Conservation (phyloP, 108 stramenopile genomes). For the Nitzschia sp. region DNA sequence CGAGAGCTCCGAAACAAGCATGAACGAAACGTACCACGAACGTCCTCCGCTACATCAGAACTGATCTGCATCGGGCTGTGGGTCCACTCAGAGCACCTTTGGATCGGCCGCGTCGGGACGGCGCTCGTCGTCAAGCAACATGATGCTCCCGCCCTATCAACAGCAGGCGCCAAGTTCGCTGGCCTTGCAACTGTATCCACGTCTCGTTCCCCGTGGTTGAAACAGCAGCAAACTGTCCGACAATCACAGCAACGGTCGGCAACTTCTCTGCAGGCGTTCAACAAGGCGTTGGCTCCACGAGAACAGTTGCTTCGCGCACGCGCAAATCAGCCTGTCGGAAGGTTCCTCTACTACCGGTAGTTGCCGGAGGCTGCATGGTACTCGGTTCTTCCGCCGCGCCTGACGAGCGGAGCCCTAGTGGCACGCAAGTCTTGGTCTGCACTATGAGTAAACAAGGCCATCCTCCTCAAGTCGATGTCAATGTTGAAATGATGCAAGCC, state of each 20-base stretch:
- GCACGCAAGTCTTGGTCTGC: background rate
- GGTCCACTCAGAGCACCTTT: background rate
- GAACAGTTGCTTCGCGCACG: background rate
- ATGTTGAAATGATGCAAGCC: background rate
- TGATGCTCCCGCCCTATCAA: background rate
- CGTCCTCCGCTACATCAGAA: slow-evolving; percentile 13
- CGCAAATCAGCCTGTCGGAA: background rate
- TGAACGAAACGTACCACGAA: background rate
- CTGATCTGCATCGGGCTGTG: background rate
- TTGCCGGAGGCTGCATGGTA: background rate
- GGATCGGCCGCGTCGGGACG: background rate
- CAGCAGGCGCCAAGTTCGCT: background rate
- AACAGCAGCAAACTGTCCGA: too few relatives aligned
- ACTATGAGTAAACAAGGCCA: background rate
- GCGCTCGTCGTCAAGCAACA: background rate
- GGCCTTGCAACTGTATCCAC: too few relatives aligned
- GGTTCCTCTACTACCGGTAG: background rate
- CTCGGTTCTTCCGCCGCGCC: background rate
- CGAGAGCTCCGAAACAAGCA: background rate
- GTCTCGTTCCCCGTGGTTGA: too few relatives aligned
- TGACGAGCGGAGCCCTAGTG: background rate
- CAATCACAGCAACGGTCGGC: background rate
- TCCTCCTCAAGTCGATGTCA: background rate
- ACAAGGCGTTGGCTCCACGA: background rate
- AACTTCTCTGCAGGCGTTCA: background rate